A percentile compares a stretch with the other conserved stretches of the same genome.
These are phyloP conservation scores for Blyttiomyces sp. DNA, from an alignment of 371 early-diverging fungal species.

Conservation along the genomic window DNA sequence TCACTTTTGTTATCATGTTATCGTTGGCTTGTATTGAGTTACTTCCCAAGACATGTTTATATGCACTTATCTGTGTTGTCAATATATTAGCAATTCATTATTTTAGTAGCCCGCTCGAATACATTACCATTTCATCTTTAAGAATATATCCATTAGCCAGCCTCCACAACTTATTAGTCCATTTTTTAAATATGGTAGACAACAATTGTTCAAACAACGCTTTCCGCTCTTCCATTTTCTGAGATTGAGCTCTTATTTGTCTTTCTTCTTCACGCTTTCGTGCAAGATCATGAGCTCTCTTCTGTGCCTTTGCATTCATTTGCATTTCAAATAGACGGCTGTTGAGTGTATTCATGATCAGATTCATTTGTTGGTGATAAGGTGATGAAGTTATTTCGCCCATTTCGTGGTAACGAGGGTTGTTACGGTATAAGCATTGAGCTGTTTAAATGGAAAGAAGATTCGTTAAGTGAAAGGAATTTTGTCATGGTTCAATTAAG, in stretches of 20 bases:
- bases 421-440: slow-evolving; percentile 49
- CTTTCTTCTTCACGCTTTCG: slow-evolving; percentile 35
- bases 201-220: slow-evolving; percentile 32
- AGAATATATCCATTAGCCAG: slow-evolving; percentile 23
- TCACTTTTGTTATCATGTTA: slow-evolving; percentile 18
- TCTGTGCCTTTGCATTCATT: slow-evolving; percentile 21
- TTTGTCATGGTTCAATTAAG: neutral
- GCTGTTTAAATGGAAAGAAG: slow-evolving; percentile 20
- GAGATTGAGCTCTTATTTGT: slow-evolving; percentile 11
- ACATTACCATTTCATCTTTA: slow-evolving; percentile 36
- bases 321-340: slow-evolving; percentile 37
- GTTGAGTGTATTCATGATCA: slow-evolving; percentile 25
- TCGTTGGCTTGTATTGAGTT: slow-evolving; percentile 19
- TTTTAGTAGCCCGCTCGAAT: too few species aligned
- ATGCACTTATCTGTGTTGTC: too few species aligned
- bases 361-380: slow-evolving; percentile 29
- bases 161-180: slow-evolving; percentile 39
- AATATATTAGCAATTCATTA: neutral
- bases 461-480: neutral
- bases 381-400: slow-evolving; percentile 28
- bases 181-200: slow-evolving; percentile 34
- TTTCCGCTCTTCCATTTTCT: slow-evolving; percentile 28
- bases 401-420: slow-evolving; percentile 44
- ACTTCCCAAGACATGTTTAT: too few species aligned
- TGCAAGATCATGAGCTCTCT: slow-evolving; percentile 35